Evolutionary conservation across 352 stramenopile genomes (phyloP).

Genomic region (Globisporangium apiculatum): DNA sequence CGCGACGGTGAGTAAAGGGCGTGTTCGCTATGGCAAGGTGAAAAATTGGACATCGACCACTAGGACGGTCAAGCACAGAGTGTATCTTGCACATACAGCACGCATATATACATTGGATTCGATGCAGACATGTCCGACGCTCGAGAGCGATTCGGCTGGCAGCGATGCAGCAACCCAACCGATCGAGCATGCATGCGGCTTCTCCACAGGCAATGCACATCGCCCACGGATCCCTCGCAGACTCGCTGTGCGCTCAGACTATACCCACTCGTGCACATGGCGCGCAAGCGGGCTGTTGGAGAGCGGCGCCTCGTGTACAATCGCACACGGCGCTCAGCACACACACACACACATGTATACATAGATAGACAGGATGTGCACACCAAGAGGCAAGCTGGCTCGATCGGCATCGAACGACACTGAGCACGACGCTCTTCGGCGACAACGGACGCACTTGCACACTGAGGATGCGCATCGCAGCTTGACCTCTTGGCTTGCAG

Average conservation of each 20-base stretch:
- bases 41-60: conserved; percentile 86
- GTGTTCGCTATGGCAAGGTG: conserved; percentile 58
- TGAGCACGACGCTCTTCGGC: neutral
- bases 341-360: neutral
- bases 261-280: conserved; percentile 63
- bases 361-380: neutral
- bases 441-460: conserved; percentile 2
- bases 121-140: conserved; percentile 23
- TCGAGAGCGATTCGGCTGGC: conserved; percentile 20
- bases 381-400: too few relatives aligned
- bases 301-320: conserved; percentile 19
- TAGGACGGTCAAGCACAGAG: conserved; percentile 76
- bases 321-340: neutral
- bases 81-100: conserved; percentile 57
- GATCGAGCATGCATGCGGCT: conserved; percentile 23
- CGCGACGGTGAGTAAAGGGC: conserved; percentile 69
- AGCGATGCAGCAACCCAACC: conserved; percentile 9
- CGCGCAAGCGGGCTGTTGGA: conserved; percentile 59
- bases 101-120: conserved; percentile 10
- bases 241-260: conserved; percentile 69
- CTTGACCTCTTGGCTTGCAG: too few relatives aligned
- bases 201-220: conserved; percentile 24
- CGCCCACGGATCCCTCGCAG: conserved; percentile 17
- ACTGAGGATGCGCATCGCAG: conserved; percentile 2
- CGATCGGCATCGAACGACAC: neutral